Conservation (phyloP, 139 green algal genomes). For the Coelastrella sp. region DNA sequence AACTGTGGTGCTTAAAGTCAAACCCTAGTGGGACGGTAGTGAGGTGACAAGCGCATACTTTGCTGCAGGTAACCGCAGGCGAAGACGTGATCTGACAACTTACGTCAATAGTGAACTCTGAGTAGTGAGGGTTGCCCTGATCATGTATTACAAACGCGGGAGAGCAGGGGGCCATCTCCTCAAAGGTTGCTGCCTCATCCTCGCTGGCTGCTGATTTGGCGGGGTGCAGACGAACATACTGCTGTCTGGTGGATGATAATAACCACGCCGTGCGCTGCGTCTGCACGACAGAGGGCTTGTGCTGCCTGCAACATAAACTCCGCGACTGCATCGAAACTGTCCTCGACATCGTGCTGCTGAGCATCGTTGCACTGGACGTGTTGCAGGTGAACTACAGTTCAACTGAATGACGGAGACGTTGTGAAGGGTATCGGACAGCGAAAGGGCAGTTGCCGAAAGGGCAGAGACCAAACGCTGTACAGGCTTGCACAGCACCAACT, state of each 20-base stretch:
- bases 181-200: background rate
- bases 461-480: no score
- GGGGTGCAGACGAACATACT: background rate
- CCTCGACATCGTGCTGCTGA: background rate
- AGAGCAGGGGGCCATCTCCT: background rate
- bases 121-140: slow-evolving; percentile 27
- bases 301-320: background rate
- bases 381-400: no score
- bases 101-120: slow-evolving; percentile 28
- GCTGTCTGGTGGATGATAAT: background rate
- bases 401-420: no score
- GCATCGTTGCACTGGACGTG: background rate
- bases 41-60: no score
- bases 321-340: background rate
- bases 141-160: slow-evolving; percentile 23
- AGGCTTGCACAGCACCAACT: no score
- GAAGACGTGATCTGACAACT: background rate
- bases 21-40: no score
- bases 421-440: no score
- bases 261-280: background rate
- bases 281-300: background rate
- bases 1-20: no score
- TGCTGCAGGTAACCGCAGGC: no score
- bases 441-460: no score
- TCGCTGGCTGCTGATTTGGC: background rate